Percentiles rank a stretch among this genome's conserved stretches.
Evolutionary conservation across 1,284 basidiomycete genomes (phyloP).

Genomic region (Inonotus obliquus): DNA sequence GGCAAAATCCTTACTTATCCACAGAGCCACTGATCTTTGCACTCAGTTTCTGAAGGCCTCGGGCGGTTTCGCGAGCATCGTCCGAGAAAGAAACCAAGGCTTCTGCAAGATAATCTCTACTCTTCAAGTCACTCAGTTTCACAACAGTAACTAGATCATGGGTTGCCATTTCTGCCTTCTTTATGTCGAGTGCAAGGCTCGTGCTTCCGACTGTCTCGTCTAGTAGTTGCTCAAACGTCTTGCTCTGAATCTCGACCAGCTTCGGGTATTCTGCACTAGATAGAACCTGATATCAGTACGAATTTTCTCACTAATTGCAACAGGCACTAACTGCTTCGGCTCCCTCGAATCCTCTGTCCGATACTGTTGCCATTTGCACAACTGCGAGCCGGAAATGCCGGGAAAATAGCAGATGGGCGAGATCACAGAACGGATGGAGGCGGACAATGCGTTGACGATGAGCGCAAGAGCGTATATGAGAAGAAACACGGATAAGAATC

Average conservation of each 20-base stretch:
- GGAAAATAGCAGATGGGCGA: constrained; percentile 59
- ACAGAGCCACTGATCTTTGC: constrained; percentile 63
- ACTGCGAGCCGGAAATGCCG: constrained; percentile 40
- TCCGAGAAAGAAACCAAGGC: constrained; percentile 47
- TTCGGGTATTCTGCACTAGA: constrained; percentile 51
- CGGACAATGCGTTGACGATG: constrained; percentile 35
- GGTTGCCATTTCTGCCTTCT: constrained; percentile 73
- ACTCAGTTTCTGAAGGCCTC: constrained; percentile 52
- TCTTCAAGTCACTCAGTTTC: constrained; percentile 52
- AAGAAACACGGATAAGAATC: constrained; percentile 51
- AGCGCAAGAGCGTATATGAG: constrained; percentile 46
- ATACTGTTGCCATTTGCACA: constrained; percentile 34
- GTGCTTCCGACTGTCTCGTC: constrained; percentile 53
- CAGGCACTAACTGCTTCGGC: constrained; percentile 11
- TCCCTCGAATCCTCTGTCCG: constrained; percentile 15
- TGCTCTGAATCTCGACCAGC: constrained; percentile 53
- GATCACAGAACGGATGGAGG: constrained; percentile 41
- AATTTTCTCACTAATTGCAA: not conserved
- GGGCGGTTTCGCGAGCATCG: constrained; percentile 54
- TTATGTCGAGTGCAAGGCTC: constrained; percentile 56
- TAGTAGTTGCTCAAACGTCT: constrained; percentile 56
- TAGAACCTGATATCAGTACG: constrained; percentile 21
- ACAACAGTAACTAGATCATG: constrained; percentile 58
- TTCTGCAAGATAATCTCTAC: constrained; percentile 51
- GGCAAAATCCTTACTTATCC: constrained; percentile 46